Percentiles rank a stretch among this genome's conserved stretches.
These are phyloP conservation scores for Hanseniaspora pseudoguilliermondii DNA, from an alignment of 805 yeast genomes.

Conservation along the genomic window DNA sequence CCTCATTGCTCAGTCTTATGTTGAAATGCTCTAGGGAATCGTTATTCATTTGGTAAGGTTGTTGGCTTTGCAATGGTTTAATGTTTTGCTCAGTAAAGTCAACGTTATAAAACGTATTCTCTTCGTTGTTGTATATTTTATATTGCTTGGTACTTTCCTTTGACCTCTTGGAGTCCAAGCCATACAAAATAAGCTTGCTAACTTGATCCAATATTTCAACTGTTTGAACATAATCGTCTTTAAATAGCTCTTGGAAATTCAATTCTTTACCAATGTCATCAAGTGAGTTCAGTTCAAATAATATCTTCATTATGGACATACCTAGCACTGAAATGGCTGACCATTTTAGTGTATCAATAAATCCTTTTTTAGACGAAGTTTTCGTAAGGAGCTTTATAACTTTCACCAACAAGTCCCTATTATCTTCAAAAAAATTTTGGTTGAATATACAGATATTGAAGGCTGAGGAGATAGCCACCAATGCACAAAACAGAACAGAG, in stretches of 20 bases:
- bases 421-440: conserved; percentile 1
- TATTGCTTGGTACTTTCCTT: background rate
- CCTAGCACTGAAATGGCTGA: background rate
- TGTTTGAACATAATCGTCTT: background rate
- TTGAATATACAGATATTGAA: conserved; percentile 5
- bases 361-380: background rate
- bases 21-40: background rate
- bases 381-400: background rate
- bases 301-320: background rate
- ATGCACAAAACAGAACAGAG: background rate
- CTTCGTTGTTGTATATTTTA: background rate
- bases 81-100: background rate
- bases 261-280: background rate
- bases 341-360: conserved; percentile 13
- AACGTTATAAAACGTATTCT: background rate
- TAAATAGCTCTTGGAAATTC: background rate
- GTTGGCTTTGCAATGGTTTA: no score
- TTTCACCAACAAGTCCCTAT: background rate
- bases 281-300: background rate
- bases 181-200: background rate
- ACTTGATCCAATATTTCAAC: background rate
- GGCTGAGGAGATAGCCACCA: background rate
- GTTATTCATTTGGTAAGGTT: background rate
- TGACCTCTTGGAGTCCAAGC: background rate
- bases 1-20: background rate